These are phyloP conservation scores for Pythium myriotylum DNA, from an alignment of 352 stramenopile genomes.

Conservation along the genomic window DNA sequence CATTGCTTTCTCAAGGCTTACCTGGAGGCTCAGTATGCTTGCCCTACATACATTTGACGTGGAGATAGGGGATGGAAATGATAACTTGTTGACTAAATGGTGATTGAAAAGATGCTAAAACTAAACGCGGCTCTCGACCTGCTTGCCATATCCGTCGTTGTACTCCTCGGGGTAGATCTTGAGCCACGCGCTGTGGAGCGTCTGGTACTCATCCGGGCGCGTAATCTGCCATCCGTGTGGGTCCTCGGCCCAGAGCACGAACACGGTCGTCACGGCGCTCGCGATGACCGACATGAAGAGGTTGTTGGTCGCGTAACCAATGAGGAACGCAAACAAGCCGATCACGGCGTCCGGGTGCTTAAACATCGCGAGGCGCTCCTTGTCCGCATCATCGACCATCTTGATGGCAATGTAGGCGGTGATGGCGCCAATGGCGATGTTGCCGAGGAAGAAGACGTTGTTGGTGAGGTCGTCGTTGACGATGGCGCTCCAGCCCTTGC, in stretches of 20 bases:
- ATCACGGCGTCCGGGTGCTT: slow-evolving; percentile 66
- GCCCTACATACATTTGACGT: too few relatives aligned
- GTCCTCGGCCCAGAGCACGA: slow-evolving; percentile 85
- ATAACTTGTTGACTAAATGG: too few relatives aligned
- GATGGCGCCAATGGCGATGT: slow-evolving; percentile 68
- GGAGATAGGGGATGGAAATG: too few relatives aligned
- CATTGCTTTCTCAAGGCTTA: too few relatives aligned
- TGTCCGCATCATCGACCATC: slow-evolving; percentile 54
- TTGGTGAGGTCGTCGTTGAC: slow-evolving; percentile 89
- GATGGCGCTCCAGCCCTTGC: slow-evolving; percentile 86
- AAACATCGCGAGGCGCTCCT: slow-evolving; percentile 59
- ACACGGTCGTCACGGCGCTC: slow-evolving; percentile 80
- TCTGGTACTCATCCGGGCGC: slow-evolving; percentile 68
- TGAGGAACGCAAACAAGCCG: slow-evolving; percentile 70
- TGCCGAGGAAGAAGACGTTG: slow-evolving; percentile 85
- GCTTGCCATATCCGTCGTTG: slow-evolving; percentile 81
- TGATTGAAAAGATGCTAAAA: neutral
- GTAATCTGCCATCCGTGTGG: slow-evolving; percentile 75
- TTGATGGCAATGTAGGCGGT: slow-evolving; percentile 68
- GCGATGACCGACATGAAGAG: slow-evolving; percentile 76
- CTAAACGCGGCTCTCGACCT: slow-evolving; percentile 33
- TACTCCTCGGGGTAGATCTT: slow-evolving; percentile 86
- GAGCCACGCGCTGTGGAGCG: slow-evolving; percentile 74
- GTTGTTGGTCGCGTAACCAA: slow-evolving; percentile 77
- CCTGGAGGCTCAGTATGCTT: too few relatives aligned